Conservation (phyloP, 345 rosid species). For the Mallotus nudiflorus region DNA sequence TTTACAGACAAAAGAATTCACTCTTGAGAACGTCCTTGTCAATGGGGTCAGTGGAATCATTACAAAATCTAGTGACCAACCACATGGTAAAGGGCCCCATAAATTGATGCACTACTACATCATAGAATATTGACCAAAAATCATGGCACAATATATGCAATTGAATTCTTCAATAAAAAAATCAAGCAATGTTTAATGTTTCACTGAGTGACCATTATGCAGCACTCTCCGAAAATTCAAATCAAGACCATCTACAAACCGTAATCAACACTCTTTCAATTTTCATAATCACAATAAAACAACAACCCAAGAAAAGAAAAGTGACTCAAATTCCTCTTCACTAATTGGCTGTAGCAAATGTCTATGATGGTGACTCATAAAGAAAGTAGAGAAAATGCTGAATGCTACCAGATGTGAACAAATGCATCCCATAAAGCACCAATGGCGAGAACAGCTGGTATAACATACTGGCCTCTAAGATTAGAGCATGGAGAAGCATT, state of each 20-base stretch:
- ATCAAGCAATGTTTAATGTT: not conserved
- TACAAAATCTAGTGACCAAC: not conserved
- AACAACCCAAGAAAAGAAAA: conserved; percentile 8
- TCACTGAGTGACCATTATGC: not conserved
- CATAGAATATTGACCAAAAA: not conserved
- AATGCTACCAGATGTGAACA: conserved; percentile 37
- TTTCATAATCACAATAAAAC: not conserved
- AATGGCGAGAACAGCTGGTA: conserved; percentile 46
- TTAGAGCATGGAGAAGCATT: conserved; percentile 33
- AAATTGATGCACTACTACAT: not conserved
- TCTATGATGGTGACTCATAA: not conserved
- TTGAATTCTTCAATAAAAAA: conserved; percentile 1
- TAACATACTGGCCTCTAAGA: conserved; percentile 37
- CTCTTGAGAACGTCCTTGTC: too few species aligned
- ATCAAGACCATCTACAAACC: not conserved
- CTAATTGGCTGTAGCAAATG: conserved; percentile 24
- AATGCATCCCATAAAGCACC: conserved; percentile 58
- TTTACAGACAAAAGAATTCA: too few species aligned
- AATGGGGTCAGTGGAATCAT: too few species aligned
- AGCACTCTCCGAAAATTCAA: not conserved
- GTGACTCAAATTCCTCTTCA: conserved; percentile 23
- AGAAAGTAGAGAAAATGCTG: not conserved
- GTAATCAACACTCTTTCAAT: conserved; percentile 6
- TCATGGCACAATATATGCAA: conserved; percentile 5
- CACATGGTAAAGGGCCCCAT: conserved; percentile 15